These are phyloP conservation scores for Apiospora aurea DNA, from an alignment of 2,329 filamentous ascomycete species.

Conservation along the genomic window DNA sequence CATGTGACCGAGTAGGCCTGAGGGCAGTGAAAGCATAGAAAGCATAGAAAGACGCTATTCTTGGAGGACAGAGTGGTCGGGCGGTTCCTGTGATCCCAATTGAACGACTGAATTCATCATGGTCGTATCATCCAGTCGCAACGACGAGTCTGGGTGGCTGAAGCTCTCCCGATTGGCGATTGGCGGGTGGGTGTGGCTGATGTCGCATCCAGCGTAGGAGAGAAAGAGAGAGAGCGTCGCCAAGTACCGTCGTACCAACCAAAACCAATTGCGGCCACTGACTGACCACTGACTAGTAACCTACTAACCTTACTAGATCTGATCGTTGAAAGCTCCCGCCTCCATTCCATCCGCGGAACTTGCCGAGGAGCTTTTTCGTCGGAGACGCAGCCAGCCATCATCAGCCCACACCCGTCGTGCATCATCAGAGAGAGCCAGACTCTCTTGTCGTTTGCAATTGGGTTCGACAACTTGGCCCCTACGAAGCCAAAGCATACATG, in stretches of 20 bases:
- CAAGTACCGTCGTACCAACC: neutral
- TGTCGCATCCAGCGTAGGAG: neutral
- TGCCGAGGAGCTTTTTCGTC: slow-evolving; percentile 22
- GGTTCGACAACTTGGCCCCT: neutral
- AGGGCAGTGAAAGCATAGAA: neutral
- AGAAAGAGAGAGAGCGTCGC: neutral
- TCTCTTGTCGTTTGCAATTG: neutral
- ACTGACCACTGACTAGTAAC: too few relatives aligned
- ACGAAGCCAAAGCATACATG: neutral
- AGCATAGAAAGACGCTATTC: neutral
- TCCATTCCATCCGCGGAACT: neutral
- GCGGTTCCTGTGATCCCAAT: neutral
- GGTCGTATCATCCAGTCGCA: slow-evolving; percentile 2
- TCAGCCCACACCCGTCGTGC: slow-evolving; percentile 12
- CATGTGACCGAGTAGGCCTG: neutral
- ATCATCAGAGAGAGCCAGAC: neutral
- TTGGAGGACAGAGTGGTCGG: neutral
- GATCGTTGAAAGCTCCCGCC: neutral
- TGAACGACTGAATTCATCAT: slow-evolving; percentile 1
- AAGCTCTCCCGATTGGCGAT: neutral
- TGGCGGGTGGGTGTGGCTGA: neutral
- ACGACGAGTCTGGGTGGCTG: neutral
- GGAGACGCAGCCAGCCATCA: slow-evolving; percentile 5
- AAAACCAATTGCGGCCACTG: neutral
- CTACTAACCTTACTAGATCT: too few relatives aligned